Base-by-base conservation (phyloP, 75 land plant genomes). In the Pinus tabuliformis region DNA sequence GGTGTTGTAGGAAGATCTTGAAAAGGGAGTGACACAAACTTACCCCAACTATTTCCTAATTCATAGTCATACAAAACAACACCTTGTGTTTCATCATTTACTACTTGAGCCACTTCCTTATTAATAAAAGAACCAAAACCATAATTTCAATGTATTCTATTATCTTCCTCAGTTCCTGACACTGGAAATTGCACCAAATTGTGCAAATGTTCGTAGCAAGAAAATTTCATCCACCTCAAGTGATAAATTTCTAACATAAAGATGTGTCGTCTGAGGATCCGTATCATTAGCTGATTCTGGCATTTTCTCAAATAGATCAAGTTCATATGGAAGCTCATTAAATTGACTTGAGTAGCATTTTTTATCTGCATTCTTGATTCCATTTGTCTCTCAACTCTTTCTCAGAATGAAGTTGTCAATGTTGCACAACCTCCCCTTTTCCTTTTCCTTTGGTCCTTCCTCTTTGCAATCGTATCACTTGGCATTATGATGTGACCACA, bases 31-130 rank as follows among this genome's bases (percentile, higher is more conserved):
- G n/a, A n/a, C n/a, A n/a, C n/a, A n/a, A n/a, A n/a, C n/a, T n/a
- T n/a, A n/a, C n/a, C n/a, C n/a, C n/a, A n/a, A n/a, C n/a, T n/a
- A n/a, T n/a, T n/a, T n/a, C n/a, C n/a, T n/a, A n/a, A n/a, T n/a
- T n/a, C n/a, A n/a, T n/a, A n/a, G n/a, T n/a, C n/a, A n/a, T n/a
- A n/a, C n/a, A n/a, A n/a, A n/a, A n/a, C n/a, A n/a, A n/a, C 57
- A 86, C 88, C 88, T 84, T 86, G 88, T 86, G 83, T 86, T 74
- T 86, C 88, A 80, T 86, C 88, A 62, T 84, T 86, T 17, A 86
- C 88, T 60, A 86, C 88, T 60, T 86, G 88, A 36, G 88, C 88
- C 61, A 83, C 88, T 36, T 62, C 74, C 59, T 86, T 81, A 58
- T 80, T 84, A 86, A 86, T 86, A 74, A 86, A 86, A 7, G 88